Evolutionary conservation across 2,329 filamentous ascomycete genomes (phyloP).

Genomic region (Penicillium oxalicum): DNA sequence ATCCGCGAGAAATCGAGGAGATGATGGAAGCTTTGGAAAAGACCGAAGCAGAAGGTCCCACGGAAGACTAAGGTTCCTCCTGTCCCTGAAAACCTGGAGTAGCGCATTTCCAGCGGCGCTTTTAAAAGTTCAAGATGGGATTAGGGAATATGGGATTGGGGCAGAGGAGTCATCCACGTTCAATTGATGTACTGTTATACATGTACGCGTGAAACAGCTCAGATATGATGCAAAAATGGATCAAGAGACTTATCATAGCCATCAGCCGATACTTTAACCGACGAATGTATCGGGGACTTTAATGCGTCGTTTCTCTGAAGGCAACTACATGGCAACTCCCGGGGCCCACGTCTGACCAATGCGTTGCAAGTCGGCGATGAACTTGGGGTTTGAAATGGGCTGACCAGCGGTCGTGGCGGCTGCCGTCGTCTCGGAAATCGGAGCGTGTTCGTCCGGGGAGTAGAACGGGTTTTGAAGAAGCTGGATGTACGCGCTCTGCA

Average conservation of each 20-base stretch:
- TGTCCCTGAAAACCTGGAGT: too few species aligned
- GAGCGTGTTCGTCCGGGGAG: slow-evolving; percentile 74
- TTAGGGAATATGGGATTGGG: too few species aligned
- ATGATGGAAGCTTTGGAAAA: slow-evolving; percentile 60
- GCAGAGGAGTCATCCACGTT: too few species aligned
- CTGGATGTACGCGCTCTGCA: slow-evolving; percentile 87
- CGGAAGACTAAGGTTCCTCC: too few species aligned
- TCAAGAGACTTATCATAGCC: too few species aligned
- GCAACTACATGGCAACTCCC: slow-evolving; percentile 62
- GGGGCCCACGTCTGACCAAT: slow-evolving; percentile 84
- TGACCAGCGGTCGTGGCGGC: slow-evolving; percentile 43
- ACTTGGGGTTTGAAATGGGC: slow-evolving; percentile 74
- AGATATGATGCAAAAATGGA: too few species aligned
- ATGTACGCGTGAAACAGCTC: too few species aligned
- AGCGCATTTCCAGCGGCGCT: too few species aligned
- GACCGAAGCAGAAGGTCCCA: slow-evolving; percentile 43
- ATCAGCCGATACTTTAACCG: too few species aligned
- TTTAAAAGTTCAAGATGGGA: background rate
- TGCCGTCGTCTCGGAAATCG: slow-evolving; percentile 45
- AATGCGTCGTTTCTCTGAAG: too few species aligned
- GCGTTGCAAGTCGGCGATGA: slow-evolving; percentile 72
- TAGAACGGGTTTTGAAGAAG: slow-evolving; percentile 94
- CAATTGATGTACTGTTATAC: too few species aligned
- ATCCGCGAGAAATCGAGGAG: slow-evolving; percentile 69
- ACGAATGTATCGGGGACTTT: too few species aligned